phyloP scores from a whole-genome alignment of 2,329 filamentous ascomycete genomes.

The Microdochium trichocladiopsis region DNA sequence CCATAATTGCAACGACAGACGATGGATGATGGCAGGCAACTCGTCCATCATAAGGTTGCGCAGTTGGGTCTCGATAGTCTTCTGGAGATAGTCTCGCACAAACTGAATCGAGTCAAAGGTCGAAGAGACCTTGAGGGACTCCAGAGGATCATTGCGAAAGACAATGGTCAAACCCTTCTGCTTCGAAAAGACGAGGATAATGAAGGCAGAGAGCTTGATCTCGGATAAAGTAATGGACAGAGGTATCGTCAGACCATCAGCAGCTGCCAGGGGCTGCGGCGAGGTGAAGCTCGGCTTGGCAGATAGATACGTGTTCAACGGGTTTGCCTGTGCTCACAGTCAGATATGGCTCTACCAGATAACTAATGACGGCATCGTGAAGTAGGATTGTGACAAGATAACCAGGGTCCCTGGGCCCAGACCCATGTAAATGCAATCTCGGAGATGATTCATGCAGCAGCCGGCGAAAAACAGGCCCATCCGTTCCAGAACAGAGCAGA shows the following conservation, averaged over 20 bases:
- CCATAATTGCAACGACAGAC: conserved; percentile 81
- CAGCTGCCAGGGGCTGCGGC: conserved; percentile 83
- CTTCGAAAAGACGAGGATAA: conserved; percentile 94
- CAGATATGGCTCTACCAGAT: conserved; percentile 33
- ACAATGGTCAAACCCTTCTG: conserved; percentile 96
- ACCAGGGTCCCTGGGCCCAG: conserved; percentile 13
- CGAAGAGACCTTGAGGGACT: conserved; percentile 96
- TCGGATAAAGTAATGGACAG: conserved; percentile 93
- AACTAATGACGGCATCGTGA: conserved; percentile 13
- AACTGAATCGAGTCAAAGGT: conserved; percentile 99
- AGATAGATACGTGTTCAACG: conserved; percentile 88
- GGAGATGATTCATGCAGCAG: neutral
- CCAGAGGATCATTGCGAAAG: conserved; percentile 95
- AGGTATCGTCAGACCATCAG: conserved; percentile 92
- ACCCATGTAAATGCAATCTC: conserved; percentile 22
- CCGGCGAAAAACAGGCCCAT: neutral
- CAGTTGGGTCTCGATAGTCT: conserved; percentile 89
- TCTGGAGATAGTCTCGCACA: conserved; percentile 92
- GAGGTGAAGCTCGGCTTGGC: conserved; percentile 91
- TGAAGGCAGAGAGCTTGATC: conserved; percentile 92
- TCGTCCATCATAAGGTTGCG: conserved; percentile 97
- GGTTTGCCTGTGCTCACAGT: conserved; percentile 67
- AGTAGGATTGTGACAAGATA: conserved; percentile 15
- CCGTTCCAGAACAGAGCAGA: neutral
- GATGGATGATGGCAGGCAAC: conserved; percentile 90